Conservation (phyloP, 768 basidiomycete species). For the Trametopsis cervina region DNA sequence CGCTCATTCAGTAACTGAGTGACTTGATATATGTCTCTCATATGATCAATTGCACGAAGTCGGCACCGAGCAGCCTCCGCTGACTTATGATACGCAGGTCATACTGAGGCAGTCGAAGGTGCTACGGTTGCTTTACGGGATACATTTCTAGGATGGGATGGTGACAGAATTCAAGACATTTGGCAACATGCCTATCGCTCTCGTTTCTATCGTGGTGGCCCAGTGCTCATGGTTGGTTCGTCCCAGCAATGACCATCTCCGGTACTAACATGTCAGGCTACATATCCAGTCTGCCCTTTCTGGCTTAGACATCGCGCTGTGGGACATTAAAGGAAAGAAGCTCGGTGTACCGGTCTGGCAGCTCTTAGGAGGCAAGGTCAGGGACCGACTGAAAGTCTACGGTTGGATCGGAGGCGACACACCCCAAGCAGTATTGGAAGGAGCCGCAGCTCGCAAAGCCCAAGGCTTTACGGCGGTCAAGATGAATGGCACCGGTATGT, state of each 20-base stretch:
- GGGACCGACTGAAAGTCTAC: slow-evolving; percentile 51
- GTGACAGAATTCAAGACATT: slow-evolving; percentile 64
- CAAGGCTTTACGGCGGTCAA: slow-evolving; percentile 69
- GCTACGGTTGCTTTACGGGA: slow-evolving; percentile 52
- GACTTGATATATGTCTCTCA: no score
- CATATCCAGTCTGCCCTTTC: slow-evolving; percentile 50
- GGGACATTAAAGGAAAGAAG: slow-evolving; percentile 80
- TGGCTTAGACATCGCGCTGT: slow-evolving; percentile 62
- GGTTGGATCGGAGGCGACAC: slow-evolving; percentile 50
- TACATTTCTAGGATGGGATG: slow-evolving; percentile 54
- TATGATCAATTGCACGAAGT: no score
- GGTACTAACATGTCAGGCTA: no score
- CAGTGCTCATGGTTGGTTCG: slow-evolving; percentile 53
- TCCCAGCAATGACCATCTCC: no score
- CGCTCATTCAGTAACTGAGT: no score
- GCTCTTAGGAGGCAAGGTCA: slow-evolving; percentile 62
- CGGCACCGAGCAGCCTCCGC: background rate
- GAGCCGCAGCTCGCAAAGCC: slow-evolving; percentile 44
- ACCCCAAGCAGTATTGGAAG: slow-evolving; percentile 40
- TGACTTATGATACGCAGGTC: slow-evolving; percentile 25
- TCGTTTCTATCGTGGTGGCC: slow-evolving; percentile 70
- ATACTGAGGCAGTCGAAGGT: slow-evolving; percentile 70
- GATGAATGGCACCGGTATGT: slow-evolving; percentile 59
- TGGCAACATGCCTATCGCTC: slow-evolving; percentile 61
- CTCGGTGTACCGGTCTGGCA: slow-evolving; percentile 51